Percentiles rank a stretch among this genome's conserved stretches.
Conservation (phyloP, 768 basidiomycete genomes). For the Calocera viscosa region DNA sequence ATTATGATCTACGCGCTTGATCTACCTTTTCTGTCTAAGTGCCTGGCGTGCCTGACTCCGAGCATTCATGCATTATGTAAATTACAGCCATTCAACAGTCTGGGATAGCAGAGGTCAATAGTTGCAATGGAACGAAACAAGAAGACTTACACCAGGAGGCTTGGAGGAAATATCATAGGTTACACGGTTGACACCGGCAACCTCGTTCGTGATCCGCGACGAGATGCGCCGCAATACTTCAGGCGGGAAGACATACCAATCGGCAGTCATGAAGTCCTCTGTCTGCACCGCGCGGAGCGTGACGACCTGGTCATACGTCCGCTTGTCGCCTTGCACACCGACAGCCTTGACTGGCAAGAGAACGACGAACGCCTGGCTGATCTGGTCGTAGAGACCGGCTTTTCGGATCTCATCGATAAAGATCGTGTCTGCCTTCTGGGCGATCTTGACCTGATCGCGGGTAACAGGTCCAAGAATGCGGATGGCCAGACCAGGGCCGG, state of each 20-base stretch:
- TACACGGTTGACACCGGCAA: constrained; percentile 88
- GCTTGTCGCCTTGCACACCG: constrained; percentile 91
- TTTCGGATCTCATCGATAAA: constrained; percentile 96
- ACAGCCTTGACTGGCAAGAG: constrained; percentile 92
- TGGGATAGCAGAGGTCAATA: constrained; percentile 12
- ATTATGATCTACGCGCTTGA: constrained; percentile 7
- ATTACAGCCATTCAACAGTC: constrained; percentile 28
- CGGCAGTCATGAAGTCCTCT: constrained; percentile 99
- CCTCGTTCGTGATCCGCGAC: constrained; percentile 95
- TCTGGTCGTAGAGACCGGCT: constrained; percentile 83
- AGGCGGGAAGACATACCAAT: constrained; percentile 93
- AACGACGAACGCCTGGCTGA: constrained; percentile 93
- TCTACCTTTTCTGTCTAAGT: neutral
- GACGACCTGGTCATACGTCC: constrained; percentile 97
- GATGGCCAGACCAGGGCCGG: constrained; percentile 94
- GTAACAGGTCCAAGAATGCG: constrained; percentile 94
- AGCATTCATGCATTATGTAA: neutral
- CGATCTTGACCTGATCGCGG: constrained; percentile 78
- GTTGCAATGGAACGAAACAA: constrained; percentile 13
- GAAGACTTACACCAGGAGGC: constrained; percentile 66
- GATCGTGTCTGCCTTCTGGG: constrained; percentile 85
- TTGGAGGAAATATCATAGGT: constrained; percentile 96
- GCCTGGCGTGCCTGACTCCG: neutral
- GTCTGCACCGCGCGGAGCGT: constrained; percentile 88
- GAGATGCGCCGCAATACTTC: constrained; percentile 83